A percentile compares a stretch with the other conserved stretches of the same genome.
Evolutionary conservation across 139 green algal species (phyloP).

Genomic region (Chlamydomonas asymmetrica): DNA sequence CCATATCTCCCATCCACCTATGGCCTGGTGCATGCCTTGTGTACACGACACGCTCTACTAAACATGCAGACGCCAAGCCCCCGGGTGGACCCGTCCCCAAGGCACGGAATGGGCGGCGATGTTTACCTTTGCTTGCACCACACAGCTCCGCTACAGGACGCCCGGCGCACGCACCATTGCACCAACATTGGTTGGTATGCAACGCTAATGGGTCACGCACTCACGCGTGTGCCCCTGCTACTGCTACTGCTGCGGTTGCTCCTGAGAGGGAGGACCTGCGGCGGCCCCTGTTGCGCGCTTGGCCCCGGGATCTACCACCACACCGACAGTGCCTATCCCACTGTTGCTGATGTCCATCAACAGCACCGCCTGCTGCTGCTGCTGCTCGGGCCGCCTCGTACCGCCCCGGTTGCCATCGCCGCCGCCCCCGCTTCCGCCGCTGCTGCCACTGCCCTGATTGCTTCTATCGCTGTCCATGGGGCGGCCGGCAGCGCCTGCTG

Average conservation of each 20-base stretch:
- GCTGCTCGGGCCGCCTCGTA: neutral
- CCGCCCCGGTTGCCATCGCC: neutral
- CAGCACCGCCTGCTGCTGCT: neutral
- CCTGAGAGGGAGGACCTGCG: neutral
- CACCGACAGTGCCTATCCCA: neutral
- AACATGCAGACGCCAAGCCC: too few species aligned
- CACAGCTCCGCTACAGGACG: too few species aligned
- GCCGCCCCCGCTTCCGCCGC: neutral
- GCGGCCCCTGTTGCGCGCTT: neutral
- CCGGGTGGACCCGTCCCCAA: too few species aligned
- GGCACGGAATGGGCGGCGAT: too few species aligned
- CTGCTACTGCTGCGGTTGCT: neutral
- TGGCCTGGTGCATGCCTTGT: too few species aligned
- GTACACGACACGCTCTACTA: too few species aligned
- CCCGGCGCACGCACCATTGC: too few species aligned
- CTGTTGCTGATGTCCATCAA: neutral
- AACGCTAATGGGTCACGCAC: too few species aligned
- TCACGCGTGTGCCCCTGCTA: neutral
- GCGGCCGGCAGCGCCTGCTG: too few species aligned
- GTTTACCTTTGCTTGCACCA: too few species aligned
- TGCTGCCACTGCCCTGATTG: neutral
- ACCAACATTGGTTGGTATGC: too few species aligned
- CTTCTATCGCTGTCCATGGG: neutral
- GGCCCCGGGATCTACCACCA: neutral
- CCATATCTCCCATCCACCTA: too few species aligned